Conservation (phyloP, 352 stramenopile genomes). For the Phytophthora multivora region DNA sequence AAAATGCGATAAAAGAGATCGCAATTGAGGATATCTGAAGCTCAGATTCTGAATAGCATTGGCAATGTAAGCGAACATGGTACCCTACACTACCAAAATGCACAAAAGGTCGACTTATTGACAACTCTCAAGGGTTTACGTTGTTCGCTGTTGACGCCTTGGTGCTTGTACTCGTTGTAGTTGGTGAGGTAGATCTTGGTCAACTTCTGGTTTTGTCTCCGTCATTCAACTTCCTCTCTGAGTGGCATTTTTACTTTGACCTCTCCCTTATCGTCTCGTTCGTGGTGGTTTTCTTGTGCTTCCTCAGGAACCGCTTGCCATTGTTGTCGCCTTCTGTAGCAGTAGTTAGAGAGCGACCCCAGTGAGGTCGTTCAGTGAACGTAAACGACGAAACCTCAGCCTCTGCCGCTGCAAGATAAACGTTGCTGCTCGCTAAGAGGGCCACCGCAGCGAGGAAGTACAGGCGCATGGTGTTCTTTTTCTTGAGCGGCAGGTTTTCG, state of each 20-base stretch:
- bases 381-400: constrained; percentile 3
- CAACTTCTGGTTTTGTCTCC: background rate
- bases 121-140: too few species aligned
- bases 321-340: background rate
- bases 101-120: background rate
- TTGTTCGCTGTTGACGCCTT: background rate
- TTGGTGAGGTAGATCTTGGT: background rate
- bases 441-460: background rate
- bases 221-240: background rate
- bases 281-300: background rate
- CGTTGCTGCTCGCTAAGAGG: background rate
- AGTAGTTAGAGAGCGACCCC: too few species aligned
- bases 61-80: background rate
- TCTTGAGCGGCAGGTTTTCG: too few species aligned
- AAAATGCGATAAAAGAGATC: too few species aligned
- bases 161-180: background rate
- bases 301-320: background rate
- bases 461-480: too few species aligned
- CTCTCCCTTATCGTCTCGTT: background rate
- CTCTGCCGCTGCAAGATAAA: background rate
- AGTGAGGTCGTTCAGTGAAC: constrained; percentile 3
- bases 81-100: background rate
- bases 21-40: too few species aligned
- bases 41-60: too few species aligned
- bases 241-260: background rate